These are phyloP conservation scores for Colletotrichum sp. DNA, from an alignment of 2,329 filamentous ascomycete genomes.

Conservation along the genomic window DNA sequence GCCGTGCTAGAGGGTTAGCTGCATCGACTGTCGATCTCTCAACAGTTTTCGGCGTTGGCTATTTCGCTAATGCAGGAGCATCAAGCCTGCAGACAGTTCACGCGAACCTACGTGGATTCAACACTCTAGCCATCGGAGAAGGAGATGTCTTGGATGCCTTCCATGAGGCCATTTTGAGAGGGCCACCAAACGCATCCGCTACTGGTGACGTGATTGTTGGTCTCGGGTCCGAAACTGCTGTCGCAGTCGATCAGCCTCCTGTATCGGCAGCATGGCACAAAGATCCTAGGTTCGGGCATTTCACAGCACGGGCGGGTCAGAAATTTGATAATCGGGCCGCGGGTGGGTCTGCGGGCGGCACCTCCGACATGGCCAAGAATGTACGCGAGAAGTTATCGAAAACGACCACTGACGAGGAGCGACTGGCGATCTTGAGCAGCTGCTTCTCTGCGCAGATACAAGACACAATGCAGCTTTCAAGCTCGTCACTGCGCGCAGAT, in stretches of 20 bases:
- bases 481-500: background rate
- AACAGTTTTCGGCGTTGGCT: conserved; percentile 44
- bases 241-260: background rate
- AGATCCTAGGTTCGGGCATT: background rate
- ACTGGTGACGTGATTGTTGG: background rate
- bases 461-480: background rate
- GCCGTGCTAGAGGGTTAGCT: conserved; percentile 39
- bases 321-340: background rate
- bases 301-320: background rate
- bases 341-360: background rate
- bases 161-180: background rate
- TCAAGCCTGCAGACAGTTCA: background rate
- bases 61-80: conserved; percentile 28
- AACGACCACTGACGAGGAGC: background rate
- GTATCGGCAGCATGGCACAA: background rate
- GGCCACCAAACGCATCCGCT: background rate
- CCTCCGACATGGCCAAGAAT: background rate
- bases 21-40: conserved; percentile 43
- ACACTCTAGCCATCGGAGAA: background rate
- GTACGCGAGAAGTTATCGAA: background rate
- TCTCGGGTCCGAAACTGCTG: background rate
- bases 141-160: background rate
- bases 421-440: background rate
- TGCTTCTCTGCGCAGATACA: background rate
- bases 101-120: background rate